phyloP scores from a whole-genome alignment of 148 eudicot species.

The Rhododendron vialii region DNA sequence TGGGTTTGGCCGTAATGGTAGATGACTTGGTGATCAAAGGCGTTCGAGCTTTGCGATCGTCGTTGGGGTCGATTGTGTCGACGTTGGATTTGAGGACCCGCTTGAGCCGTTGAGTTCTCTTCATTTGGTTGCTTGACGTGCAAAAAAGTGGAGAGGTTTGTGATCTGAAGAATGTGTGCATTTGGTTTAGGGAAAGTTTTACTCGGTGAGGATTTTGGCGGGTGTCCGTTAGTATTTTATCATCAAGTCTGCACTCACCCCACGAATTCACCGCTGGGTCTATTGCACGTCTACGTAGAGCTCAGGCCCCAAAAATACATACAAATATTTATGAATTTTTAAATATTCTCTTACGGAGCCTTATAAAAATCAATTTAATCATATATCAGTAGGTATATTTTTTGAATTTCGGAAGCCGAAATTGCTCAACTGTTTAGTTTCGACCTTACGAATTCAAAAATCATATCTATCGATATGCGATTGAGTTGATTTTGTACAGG shows the following conservation, averaged over 20 bases:
- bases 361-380: too few relatives aligned
- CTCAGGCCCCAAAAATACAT: too few relatives aligned
- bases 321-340: too few relatives aligned
- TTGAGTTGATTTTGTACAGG: too few relatives aligned
- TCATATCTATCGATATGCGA: too few relatives aligned
- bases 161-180: not conserved
- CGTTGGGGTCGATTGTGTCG: slow-evolving; percentile 8
- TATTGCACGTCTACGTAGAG: too few relatives aligned
- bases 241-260: too few relatives aligned
- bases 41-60: not conserved
- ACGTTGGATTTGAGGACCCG: slow-evolving; percentile 1
- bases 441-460: too few relatives aligned
- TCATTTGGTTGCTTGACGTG: slow-evolving; percentile 18
- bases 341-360: too few relatives aligned
- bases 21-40: slow-evolving; percentile 1
- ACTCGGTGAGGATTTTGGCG: not conserved
- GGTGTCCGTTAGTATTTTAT: not conserved
- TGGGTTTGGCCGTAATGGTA: slow-evolving; percentile 11
- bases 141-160: not conserved
- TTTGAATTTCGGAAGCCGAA: too few relatives aligned
- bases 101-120: slow-evolving; percentile 27
- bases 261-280: too few relatives aligned
- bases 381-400: accelerated
- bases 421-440: too few relatives aligned
- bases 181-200: not conserved